A percentile compares a stretch with the other conserved stretches of the same genome.
These are phyloP conservation scores for Cercospora sp. DNA, from an alignment of 2,329 filamentous ascomycete genomes.

Conservation along the genomic window DNA sequence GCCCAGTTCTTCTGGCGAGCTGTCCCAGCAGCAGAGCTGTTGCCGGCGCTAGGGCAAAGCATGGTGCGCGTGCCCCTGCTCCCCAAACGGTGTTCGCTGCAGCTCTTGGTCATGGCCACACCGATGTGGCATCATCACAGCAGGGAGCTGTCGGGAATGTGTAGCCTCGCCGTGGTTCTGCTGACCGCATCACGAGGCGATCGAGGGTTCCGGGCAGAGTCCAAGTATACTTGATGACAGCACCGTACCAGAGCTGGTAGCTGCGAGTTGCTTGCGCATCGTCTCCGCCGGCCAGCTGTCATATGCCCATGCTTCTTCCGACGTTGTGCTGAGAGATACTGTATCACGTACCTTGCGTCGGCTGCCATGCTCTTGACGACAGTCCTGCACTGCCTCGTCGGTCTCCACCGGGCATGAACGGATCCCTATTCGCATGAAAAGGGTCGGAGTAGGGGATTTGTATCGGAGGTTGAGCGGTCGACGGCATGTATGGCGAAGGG, in stretches of 20 bases:
- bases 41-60: constrained; percentile 5
- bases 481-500: constrained; percentile 36
- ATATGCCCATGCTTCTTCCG: not conserved
- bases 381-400: constrained; percentile 46
- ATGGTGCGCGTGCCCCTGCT: constrained; percentile 4
- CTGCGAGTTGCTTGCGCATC: not conserved
- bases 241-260: not conserved
- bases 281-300: not conserved
- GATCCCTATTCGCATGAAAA: constrained; percentile 48
- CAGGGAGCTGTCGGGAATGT: constrained; percentile 2
- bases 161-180: not conserved
- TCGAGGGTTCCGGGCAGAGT: not conserved
- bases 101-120: not conserved
- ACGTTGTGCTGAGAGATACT: not conserved
- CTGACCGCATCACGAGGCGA: constrained; percentile 5
- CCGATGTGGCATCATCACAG: not conserved
- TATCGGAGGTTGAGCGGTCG: constrained; percentile 42
- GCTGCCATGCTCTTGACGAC: constrained; percentile 36
- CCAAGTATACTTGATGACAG: not conserved
- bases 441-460: constrained; percentile 51
- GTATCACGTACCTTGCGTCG: constrained; percentile 19
- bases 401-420: constrained; percentile 45
- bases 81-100: constrained; percentile 3
- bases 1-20: constrained; percentile 4
- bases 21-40: constrained; percentile 8